Percentiles rank a stretch among this genome's conserved stretches.
Evolutionary conservation across 192 early-diverging fungal species (phyloP).

Genomic region (Backusella mclennaniae): DNA sequence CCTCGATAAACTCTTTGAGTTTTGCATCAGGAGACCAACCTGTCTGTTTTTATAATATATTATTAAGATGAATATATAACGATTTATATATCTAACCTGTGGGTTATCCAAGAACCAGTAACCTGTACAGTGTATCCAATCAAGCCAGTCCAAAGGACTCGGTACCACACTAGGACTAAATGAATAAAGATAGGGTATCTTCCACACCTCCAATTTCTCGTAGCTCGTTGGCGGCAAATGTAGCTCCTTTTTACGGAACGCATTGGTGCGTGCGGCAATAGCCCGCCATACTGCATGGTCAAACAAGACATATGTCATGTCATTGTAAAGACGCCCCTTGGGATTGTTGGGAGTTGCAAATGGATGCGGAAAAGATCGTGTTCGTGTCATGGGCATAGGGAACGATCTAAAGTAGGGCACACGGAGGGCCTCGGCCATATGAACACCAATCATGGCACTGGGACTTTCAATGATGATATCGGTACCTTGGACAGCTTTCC

Average conservation of each 20-base stretch:
- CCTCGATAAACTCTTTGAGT: slow-evolving; percentile 56
- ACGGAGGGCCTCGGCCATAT: slow-evolving; percentile 62
- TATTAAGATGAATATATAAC: background rate
- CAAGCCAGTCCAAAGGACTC: slow-evolving; percentile 61
- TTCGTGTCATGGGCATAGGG: slow-evolving; percentile 78
- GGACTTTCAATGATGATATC: slow-evolving; percentile 72
- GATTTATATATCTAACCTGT: background rate
- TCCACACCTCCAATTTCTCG: slow-evolving; percentile 48
- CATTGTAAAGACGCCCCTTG: slow-evolving; percentile 53
- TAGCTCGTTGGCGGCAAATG: slow-evolving; percentile 46
- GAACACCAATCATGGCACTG: slow-evolving; percentile 65
- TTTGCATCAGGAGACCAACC: slow-evolving; percentile 55
- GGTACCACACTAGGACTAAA: slow-evolving; percentile 63
- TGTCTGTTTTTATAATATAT: slow-evolving; percentile 24
- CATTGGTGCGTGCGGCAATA: slow-evolving; percentile 53
- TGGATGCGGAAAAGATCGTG: slow-evolving; percentile 71
- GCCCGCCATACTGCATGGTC: slow-evolving; percentile 71
- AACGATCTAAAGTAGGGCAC: slow-evolving; percentile 68
- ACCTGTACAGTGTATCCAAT: slow-evolving; percentile 67
- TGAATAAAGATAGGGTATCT: slow-evolving; percentile 65
- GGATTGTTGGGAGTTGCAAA: slow-evolving; percentile 56
- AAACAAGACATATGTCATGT: slow-evolving; percentile 66
- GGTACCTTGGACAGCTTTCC: slow-evolving; percentile 56
- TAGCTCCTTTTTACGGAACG: slow-evolving; percentile 49
- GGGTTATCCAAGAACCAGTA: slow-evolving; percentile 77